A percentile compares a stretch with the other conserved stretches of the same genome.
Evolutionary conservation across 1,284 basidiomycete species (phyloP).

Genomic region (Dichomitus squalens): DNA sequence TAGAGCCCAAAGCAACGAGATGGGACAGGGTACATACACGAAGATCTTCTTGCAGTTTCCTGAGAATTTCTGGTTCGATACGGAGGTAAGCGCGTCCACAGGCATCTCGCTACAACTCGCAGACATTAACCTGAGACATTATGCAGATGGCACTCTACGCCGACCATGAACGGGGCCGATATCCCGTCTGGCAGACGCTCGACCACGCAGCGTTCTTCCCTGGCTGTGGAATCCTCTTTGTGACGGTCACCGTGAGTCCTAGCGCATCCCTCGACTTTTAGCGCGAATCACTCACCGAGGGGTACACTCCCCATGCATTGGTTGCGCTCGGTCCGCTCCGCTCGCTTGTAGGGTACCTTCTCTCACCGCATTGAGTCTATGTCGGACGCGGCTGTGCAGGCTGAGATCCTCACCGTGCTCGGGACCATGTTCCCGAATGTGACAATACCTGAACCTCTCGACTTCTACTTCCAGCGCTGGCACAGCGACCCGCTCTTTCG

Average conservation of each 20-base stretch:
- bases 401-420: slow-evolving; percentile 58
- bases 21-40: slow-evolving; percentile 56
- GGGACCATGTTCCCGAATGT: slow-evolving; percentile 57
- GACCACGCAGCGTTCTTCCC: slow-evolving; percentile 63
- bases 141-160: slow-evolving; percentile 65
- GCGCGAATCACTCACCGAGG: not conserved
- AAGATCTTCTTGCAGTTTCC: slow-evolving; percentile 74
- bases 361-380: slow-evolving; percentile 59
- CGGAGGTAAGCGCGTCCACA: slow-evolving; percentile 45
- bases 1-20: not conserved
- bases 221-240: slow-evolving; percentile 63
- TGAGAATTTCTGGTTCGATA: slow-evolving; percentile 70
- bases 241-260: slow-evolving; percentile 59
- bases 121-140: not conserved
- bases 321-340: not conserved
- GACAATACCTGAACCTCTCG: slow-evolving; percentile 52
- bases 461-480: slow-evolving; percentile 64
- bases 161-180: slow-evolving; percentile 61
- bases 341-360: slow-evolving; percentile 50
- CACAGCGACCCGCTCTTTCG: slow-evolving; percentile 56
- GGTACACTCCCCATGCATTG: not conserved
- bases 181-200: slow-evolving; percentile 72
- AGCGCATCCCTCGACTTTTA: too few relatives aligned
- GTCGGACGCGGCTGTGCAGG: slow-evolving; percentile 47
- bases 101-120: not conserved